Base-by-base conservation (phyloP, 2,329 filamentous ascomycete genomes). In the Sphaerulina vaccinii region DNA sequence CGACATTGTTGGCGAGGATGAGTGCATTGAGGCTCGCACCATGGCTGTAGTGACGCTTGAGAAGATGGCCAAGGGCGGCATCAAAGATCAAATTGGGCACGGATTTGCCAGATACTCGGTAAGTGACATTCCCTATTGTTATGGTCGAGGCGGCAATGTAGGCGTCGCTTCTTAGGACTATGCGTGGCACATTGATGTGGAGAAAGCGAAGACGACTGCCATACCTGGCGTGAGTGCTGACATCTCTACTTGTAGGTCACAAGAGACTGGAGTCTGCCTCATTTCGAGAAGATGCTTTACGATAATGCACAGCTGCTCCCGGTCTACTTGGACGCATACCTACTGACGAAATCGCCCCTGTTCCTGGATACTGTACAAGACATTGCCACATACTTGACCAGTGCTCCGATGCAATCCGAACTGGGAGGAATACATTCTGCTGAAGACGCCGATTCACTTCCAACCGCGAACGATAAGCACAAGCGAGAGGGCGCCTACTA, bases 251-350 rank as follows among this genome's bases (percentile, higher is more conserved):
- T 3, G 2, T 29, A 90, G 11, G 87, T 95, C 6, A 97, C 92
- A 0, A 76, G 84, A 11, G 88, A 97, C 71, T 99, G 93, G 93
- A 88, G 87, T 57, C 75, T 97, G 40, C 93, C 93, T 9, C 91
- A 96, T 68, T 99, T 97, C 63, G 93, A 99, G 74, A 97, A 97
- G 75, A 90, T 97, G 80, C 81, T 96, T 8, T 90, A 90, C 49
- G 93, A 97, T 66, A 95, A 99, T 64, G 86, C 88, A 0, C 86
- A 96, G 60, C 78, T 97, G 1, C 74, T 99, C 2, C 81, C 85
- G 19, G 78, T 93, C 5, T 97, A 93, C 63, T 78, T 95, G 5
- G 90, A 96, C 64, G 91, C 88, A 0, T 97, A 91, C 77, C 78
- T 89, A 11, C 72, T 84, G 21, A 83, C 80, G 0, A 78, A 79